Evolutionary conservation across 768 basidiomycete genomes (phyloP), one percentile per base, ranked within the genome.

Genomic region (Lactarius trivialis): DNA sequence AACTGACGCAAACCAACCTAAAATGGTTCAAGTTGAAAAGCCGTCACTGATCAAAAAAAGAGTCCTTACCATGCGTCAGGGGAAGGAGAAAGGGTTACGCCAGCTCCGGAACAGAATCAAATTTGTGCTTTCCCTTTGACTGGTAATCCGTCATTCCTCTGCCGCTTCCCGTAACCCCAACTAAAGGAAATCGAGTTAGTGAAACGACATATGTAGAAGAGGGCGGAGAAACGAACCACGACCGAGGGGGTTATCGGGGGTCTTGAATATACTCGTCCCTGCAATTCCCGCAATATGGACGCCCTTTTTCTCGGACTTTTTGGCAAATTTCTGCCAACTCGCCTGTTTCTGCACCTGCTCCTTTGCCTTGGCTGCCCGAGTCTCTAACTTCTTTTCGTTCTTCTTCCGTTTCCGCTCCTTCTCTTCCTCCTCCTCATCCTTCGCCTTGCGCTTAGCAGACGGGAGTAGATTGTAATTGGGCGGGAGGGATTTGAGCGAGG

Each of bases 271-370:
- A 69, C 91, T 93, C 65, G 88, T 93, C 30, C 93, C 93, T 33
- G 88, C 76, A 36, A 92, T 82, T 28, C 93, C 93, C 32, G 93
- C 93, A 61, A 95, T 94, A 72, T 89, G 85, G 34, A 93, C 84
- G 9, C 93, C 93, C 74, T 95, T 95, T 81, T 88, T 93, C 74
- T 93, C 90, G 32, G 86, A 84, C 77, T 96, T 96, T 78, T 94
- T 96, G 24, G 93, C 86, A 77, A 96, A 96, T 76, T 91, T 91
- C 76, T 94, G 91, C 93, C 93, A 96, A 50, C 85, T 85, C 61
- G 83, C 83, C 76, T 94, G 91, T 75, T 93, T 92, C 65, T 78
- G 78, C 34, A 76, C 79, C 76, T 95, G 93, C 71, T 95, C 93
- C 73, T 93, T 91, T 11, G 91, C 89, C 75, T 95, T 95, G 9